Evolutionary conservation across 1,284 basidiomycete genomes (phyloP), one percentile per base, ranked within the genome.

Genomic region (Phylloboletellus chloephorus): DNA sequence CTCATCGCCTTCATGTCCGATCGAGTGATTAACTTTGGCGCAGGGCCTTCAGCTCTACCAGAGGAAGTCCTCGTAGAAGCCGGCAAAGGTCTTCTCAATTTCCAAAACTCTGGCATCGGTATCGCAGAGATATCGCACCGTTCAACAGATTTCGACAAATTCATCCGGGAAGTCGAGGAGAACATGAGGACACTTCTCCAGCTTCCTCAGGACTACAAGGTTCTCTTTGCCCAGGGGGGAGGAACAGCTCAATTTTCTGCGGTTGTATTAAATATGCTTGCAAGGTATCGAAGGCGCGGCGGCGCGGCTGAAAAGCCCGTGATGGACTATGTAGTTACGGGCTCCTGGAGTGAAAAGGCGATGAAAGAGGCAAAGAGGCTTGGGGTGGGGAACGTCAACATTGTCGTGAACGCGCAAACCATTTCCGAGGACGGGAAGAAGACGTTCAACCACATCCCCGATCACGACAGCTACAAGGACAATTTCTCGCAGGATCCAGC

Each of bases 41-140:
- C 93, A 34, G 93, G 93, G 2, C 93, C 93, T 19, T 94, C 89
- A 21, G 85, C 88, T 0, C 72, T 97, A 24, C 93, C 93, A 12
- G 75, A 81, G 13, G 68, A 78, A 4, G 89, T 96, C 10, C 79
- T 97, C 29, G 69, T 81, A 57, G 82, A 92, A 56, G 88, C 92
- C 2, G 71, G 80, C 21, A 73, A 79, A 48, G 85, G 82, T 9
- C 72, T 97, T 12, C 67, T 97, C 57, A 86, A 96, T 68, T 97
- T 93, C 67, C 71, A 82, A 44, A 74, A 74, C 35, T 93, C 88
- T 3, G 94, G 93, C 24, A 93, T 97, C 53, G 93, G 93, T 36
- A 80, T 97, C 58, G 88, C 89, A 37, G 93, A 97, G 66, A 80
- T 96, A 58, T 93, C 88, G 2, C 93, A 97, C 64, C 86, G 93